Evolutionary conservation across 345 rosid genomes (phyloP).

Genomic region (Clausena lansium): DNA sequence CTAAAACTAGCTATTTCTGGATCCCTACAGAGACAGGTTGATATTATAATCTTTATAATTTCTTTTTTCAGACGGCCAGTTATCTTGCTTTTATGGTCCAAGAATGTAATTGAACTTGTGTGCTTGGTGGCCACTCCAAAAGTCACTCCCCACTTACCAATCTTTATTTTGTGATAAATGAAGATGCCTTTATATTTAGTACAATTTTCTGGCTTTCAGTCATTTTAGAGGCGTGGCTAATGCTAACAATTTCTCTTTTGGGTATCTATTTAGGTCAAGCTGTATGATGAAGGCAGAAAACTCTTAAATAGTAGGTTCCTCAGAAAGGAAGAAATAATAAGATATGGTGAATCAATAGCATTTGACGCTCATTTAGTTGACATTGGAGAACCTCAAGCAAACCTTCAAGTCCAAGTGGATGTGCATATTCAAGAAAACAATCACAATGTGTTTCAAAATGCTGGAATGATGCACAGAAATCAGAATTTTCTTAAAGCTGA

Average conservation of each 20-base stretch:
- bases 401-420: constrained; percentile 19
- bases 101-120: not conserved
- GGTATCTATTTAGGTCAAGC: constrained; percentile 41
- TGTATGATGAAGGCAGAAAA: constrained; percentile 49
- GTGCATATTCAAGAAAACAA: constrained; percentile 14
- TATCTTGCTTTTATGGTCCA: not conserved
- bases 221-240: not conserved
- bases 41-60: not conserved
- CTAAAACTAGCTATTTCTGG: constrained; percentile 32
- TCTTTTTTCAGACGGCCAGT: not conserved
- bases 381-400: constrained; percentile 41
- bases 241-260: constrained; percentile 15
- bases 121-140: not conserved
- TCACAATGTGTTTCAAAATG: constrained; percentile 4
- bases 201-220: constrained; percentile 4
- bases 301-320: constrained; percentile 41
- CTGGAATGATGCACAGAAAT: constrained; percentile 10
- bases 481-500: constrained; percentile 20
- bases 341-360: constrained; percentile 39
- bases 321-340: constrained; percentile 48
- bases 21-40: constrained; percentile 50
- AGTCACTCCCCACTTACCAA: not conserved
- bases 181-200: not conserved
- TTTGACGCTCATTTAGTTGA: constrained; percentile 50
- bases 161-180: not conserved